Evolutionary conservation across 2,329 filamentous ascomycete species (phyloP), one percentile per base, ranked within the genome.

Genomic region (Penicillium sp.): DNA sequence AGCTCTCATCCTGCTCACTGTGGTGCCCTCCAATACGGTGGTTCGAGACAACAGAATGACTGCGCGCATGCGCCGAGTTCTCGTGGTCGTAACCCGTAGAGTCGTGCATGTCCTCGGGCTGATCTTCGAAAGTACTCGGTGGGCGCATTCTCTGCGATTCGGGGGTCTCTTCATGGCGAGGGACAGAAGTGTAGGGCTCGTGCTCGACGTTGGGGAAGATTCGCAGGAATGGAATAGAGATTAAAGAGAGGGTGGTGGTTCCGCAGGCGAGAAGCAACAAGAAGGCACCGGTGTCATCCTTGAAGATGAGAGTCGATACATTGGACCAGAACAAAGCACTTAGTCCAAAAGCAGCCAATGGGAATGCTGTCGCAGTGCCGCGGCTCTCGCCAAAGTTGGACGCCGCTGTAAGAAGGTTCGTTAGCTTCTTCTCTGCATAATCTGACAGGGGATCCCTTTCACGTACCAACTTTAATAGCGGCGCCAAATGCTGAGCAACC

Each of bases 281-380:
- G 65, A 97, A 92, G 37, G 84, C 83, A 53, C 88, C 88, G 1
- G 92, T 94, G 66, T 95, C 86, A 37, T 91, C 90, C 2, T 90
- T 89, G 69, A 96, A 92, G 40, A 90, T 78, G 45, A 95, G 69
- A 18, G 85, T 85, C 22, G 91, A 90, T 31, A 95, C 75, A 2
- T 87, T 81, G 0, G 94, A 93, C 77, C 97, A 99, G 79, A 97
- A 96, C 76, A 99, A 94, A 52, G 94, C 94, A 71, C 92, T 97
- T 54, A 99, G 77, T 3, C 94, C 94, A 69, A 97, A 97, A 3
- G 90, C 92, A 54, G 94, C 90, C 53, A 97, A 76, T 6, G 94
- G 93, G 66, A 97, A 94, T 1, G 92, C 92, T 6, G 94, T 97
- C 6, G 94, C 94, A 3, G 93, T 96, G 53, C 94, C 94, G 60